Percentiles rank a stretch among this genome's conserved stretches.
Evolutionary conservation across 352 stramenopile species (phyloP).

Genomic region (Phytopythium helicoides): DNA sequence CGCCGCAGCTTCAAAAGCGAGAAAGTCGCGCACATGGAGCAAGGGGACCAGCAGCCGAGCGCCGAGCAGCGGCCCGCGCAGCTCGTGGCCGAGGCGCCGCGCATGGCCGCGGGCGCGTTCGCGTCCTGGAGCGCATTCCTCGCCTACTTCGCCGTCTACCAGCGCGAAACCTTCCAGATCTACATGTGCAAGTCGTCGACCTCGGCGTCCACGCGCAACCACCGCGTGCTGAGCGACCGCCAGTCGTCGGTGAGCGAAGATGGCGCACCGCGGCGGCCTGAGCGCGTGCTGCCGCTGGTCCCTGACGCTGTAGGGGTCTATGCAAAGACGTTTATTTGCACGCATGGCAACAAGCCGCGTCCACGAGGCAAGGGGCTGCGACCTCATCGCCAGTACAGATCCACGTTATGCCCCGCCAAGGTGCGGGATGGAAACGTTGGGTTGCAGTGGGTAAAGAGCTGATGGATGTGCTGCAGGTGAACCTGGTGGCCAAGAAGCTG

Average conservation of each 20-base stretch:
- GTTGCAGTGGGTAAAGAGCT: neutral
- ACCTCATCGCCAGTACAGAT: constrained; percentile 9
- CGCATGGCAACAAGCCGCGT: constrained; percentile 12
- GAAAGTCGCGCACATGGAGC: too few relatives aligned
- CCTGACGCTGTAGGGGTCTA: constrained; percentile 12
- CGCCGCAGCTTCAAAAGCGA: too few relatives aligned
- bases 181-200: constrained; percentile 18
- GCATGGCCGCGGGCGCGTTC: constrained; percentile 10
- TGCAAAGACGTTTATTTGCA: constrained; percentile 21
- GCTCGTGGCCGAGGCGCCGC: constrained; percentile 8
- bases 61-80: neutral
- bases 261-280: neutral
- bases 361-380: constrained; percentile 15
- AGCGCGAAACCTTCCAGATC: constrained; percentile 17
- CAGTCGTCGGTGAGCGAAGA: neutral
- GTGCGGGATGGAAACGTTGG: neutral
- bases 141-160: constrained; percentile 12
- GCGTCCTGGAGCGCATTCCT: constrained; percentile 15
- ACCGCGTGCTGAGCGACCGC: neutral
- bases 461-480: constrained; percentile 4
- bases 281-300: constrained; percentile 1
- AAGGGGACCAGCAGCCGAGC: too few relatives aligned
- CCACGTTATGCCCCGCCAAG: constrained; percentile 18
- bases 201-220: constrained; percentile 14
- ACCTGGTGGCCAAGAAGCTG: constrained; percentile 13